Conservation (phyloP, 352 stramenopile species). For the Globisporangium rhizosaccharum region DNA sequence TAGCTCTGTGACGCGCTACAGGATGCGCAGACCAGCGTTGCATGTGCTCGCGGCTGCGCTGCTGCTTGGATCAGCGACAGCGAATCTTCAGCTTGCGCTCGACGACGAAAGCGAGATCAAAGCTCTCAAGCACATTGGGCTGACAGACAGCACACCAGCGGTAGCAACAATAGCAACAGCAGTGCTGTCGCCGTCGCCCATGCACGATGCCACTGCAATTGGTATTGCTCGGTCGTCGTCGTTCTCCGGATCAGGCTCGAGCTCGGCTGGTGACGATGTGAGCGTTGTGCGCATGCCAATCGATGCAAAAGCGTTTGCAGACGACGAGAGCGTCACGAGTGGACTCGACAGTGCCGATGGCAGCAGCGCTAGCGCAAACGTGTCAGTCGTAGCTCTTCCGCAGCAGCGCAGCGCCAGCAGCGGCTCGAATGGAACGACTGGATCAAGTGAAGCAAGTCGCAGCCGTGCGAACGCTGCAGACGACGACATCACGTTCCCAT, state of each 20-base stretch:
- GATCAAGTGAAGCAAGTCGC: too few species aligned
- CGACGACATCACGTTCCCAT: too few species aligned
- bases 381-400: neutral
- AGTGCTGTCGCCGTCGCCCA: neutral
- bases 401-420: neutral
- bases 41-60: neutral
- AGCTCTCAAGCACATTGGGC: conserved; percentile 1
- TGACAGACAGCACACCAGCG: neutral
- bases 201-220: too few species aligned
- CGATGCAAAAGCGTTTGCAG: neutral
- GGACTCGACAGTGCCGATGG: neutral
- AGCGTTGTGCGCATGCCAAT: conserved; percentile 1
- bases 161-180: neutral
- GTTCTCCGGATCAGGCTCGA: neutral
- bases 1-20: neutral
- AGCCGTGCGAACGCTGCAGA: too few species aligned
- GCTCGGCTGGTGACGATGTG: neutral
- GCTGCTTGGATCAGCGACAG: conserved; percentile 1
- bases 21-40: neutral
- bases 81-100: neutral
- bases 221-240: neutral
- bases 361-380: neutral
- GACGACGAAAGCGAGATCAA: conserved; percentile 7
- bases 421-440: neutral
- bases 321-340: neutral